phyloP scores from a whole-genome alignment of 2,329 filamentous ascomycete genomes.

The Bisporella sp. region DNA sequence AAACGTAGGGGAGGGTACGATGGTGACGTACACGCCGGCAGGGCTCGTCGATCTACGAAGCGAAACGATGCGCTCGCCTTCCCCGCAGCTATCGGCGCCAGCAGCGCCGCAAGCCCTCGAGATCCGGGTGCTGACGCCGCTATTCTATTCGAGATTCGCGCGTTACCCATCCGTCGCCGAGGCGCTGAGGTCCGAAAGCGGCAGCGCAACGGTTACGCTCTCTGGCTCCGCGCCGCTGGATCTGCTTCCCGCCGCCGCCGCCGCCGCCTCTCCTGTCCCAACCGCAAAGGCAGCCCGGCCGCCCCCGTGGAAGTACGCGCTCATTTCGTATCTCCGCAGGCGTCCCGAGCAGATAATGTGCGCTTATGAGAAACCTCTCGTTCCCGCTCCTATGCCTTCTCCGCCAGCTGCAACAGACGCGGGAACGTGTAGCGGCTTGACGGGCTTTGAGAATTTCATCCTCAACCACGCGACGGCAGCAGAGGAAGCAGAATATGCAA shows the following conservation, averaged over 20 bases:
- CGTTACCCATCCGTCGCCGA: conserved; percentile 56
- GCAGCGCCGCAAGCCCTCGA: conserved; percentile 33
- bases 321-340: too few relatives aligned
- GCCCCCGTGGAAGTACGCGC: too few relatives aligned
- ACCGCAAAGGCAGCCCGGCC: too few relatives aligned
- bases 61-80: conserved; percentile 33
- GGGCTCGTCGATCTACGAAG: conserved; percentile 35
- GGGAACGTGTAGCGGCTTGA: not conserved
- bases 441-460: not conserved
- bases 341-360: too few relatives aligned
- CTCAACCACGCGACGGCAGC: not conserved
- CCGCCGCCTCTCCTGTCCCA: not conserved
- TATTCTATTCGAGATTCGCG: conserved; percentile 60
- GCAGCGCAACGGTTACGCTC: conserved; percentile 10
- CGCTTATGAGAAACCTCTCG: conserved; percentile 16
- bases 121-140: conserved; percentile 54
- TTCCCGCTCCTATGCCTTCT: too few relatives aligned
- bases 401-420: too few relatives aligned
- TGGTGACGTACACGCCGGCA: conserved; percentile 46
- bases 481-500: not conserved
- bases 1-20: conserved; percentile 35
- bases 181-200: conserved; percentile 49
- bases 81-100: conserved; percentile 12
- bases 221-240: not conserved
- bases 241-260: not conserved